Base-by-base conservation (phyloP, 2,329 filamentous ascomycete genomes). In the Claviceps pusilla region DNA sequence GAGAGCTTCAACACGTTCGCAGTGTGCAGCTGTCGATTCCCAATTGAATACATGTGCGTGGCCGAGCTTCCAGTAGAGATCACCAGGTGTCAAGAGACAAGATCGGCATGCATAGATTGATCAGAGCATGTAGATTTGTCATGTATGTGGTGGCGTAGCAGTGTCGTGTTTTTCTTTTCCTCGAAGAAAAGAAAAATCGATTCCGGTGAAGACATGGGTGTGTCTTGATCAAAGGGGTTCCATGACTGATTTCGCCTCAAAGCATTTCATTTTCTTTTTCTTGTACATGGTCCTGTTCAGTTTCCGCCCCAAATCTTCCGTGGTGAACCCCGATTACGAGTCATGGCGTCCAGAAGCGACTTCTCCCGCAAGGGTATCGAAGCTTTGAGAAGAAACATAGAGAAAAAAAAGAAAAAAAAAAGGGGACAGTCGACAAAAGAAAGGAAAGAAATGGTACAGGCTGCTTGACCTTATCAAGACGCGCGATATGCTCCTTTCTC, bases 331-430 rank as follows among this genome's bases (percentile, higher is more conserved):
- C 37, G 31, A 50, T 35, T 47, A 29, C 56, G 19, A 49, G 9
- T 51, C 45, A 50, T 19, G 33, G 35, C 42, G 54, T 58, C 49
- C 49, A 41, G 41, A 48, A 50, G 52, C 42, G 43, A 39, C 42
- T 61, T 63, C 61, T 63, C 62, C 60, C 61, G 59, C 50, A 63
- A 63, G 66, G 64, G 66, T 68, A 67, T 67, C 65, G 62, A 66
- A 60, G 56, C 56, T 42, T 48, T 52, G 16, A 39, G 12, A 39
- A 35, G 16, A 4, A 49, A 37, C 37, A 49, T 19, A 24, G 16
- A 49, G 7, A n/a, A 29, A 31, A 28, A 7, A 16, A 37, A 28
- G 3, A 29, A 55, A 55, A 54, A 57, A 48, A 62, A 61, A 48
- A 53, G 12, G 7, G 29, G 3, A 7, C 4, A 33, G 29, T 48